Base-by-base conservation (phyloP, 495 filamentous ascomycete species). In the Durotheca rogersii region DNA sequence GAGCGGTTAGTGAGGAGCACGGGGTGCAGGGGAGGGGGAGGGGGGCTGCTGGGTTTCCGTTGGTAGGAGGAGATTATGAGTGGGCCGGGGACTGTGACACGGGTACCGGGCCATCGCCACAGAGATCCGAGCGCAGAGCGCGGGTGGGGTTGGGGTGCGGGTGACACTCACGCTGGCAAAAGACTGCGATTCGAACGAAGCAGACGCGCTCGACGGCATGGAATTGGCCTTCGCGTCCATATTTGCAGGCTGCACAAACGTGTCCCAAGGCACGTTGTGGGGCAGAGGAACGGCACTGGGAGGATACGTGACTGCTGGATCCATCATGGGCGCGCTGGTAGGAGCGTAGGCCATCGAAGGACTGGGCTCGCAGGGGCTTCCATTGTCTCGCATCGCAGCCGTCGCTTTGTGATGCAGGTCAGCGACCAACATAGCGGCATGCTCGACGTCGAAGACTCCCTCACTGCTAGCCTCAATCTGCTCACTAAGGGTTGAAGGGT, bases 351-450 rank as follows among this genome's bases (percentile, higher is more conserved):
- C 74, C 66, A 84, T 82, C 66, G 82, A 80, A 25, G 84, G 81
- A 61, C 84, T 84, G 60, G 79, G 73, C 56, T 90, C 85, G 68
- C 86, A 88, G 40, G 74, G 67, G 49, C 66, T 71, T 30, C 39
- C 56, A 47, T 69, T 71, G 33, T 69, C 74, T 37, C 75, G 87
- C 74, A 89, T 91, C 29, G 86, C 85, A 39, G 87, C 88, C 60
- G 85, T 87, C 61, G 93, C 92, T 74, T 96, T 95, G 72, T 96
- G 90, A 75, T 95, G 94, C 69, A 97, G 86, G 72, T 97, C 89
- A 66, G 94, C 93, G 80, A 98, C 93, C 76, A 98, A 83, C 88
- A 95, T 96, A 56, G 94, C 93, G 62, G 93, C 93, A 65, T 90
- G 92, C 81, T 98, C 93, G 69, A 96, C 83, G 74, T 96, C 92